These are phyloP conservation scores for Moesziomyces globuligerus DNA, from an alignment of 1,284 basidiomycete species.

Conservation along the genomic window DNA sequence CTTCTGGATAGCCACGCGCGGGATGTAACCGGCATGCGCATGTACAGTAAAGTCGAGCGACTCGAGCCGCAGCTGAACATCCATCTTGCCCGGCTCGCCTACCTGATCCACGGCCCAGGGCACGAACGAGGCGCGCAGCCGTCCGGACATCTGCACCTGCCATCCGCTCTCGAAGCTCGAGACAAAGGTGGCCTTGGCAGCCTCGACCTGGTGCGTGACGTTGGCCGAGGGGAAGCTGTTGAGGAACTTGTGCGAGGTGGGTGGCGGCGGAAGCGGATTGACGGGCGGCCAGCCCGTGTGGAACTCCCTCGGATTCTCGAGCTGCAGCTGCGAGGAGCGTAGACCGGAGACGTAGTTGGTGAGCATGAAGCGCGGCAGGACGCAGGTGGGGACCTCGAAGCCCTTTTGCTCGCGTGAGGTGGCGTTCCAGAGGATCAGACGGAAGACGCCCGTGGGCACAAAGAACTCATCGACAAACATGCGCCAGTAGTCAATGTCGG, in stretches of 20 bases:
- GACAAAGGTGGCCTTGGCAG: conserved; percentile 31
- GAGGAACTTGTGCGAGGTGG: conserved; percentile 32
- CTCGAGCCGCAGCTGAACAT: conserved; percentile 45
- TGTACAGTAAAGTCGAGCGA: conserved; percentile 50
- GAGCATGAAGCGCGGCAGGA: conserved; percentile 50
- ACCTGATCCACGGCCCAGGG: conserved; percentile 25
- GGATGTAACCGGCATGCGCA: conserved; percentile 45
- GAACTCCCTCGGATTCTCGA: conserved; percentile 50
- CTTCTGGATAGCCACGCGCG: conserved; percentile 44
- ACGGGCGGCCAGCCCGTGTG: conserved; percentile 39
- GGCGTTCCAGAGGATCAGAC: conserved; percentile 50
- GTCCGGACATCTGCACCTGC: conserved; percentile 53
- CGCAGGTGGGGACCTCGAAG: conserved; percentile 52
- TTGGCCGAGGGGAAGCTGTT: conserved; percentile 46
- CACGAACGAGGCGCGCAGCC: conserved; percentile 43
- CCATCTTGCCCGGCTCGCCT: conserved; percentile 27
- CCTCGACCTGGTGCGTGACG: conserved; percentile 51
- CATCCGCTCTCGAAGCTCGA: conserved; percentile 51
- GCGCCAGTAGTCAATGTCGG: conserved; percentile 51
- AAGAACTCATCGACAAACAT: conserved; percentile 52
- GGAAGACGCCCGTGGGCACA: conserved; percentile 42
- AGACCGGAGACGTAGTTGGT: conserved; percentile 54
- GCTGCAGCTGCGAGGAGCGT: conserved; percentile 26
- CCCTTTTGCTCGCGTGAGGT: conserved; percentile 54
- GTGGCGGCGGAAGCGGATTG: conserved; percentile 42